Evolutionary conservation across 805 yeast species (phyloP).

Genomic region (Sporopachydermia quercuum): DNA sequence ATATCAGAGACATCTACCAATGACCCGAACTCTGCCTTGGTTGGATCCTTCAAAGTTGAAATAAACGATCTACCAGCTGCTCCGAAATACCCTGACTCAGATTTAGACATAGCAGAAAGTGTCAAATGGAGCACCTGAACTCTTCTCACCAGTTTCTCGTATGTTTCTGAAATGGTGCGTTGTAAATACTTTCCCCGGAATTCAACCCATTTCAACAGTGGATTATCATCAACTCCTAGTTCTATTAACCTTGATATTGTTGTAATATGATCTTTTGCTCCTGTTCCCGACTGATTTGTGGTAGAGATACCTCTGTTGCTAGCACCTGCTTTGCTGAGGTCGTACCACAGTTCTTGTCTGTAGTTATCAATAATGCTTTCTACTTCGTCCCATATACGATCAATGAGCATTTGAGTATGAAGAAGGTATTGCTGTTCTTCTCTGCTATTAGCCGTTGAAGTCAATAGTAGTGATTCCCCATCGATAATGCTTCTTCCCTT

Average conservation of each 20-base stretch:
- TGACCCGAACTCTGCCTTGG: constrained; percentile 9
- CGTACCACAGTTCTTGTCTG: constrained; percentile 37
- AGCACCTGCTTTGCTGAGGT: constrained; percentile 20
- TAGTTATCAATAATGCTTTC: constrained; percentile 39
- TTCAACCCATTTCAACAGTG: constrained; percentile 47
- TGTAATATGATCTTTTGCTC: constrained; percentile 9
- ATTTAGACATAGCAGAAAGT: constrained; percentile 18
- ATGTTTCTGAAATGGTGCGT: constrained; percentile 24
- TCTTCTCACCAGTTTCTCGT: constrained; percentile 25
- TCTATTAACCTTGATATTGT: constrained; percentile 41
- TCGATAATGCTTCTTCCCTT: constrained; percentile 26
- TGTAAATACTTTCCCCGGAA: constrained; percentile 29
- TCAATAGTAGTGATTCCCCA: constrained; percentile 10
- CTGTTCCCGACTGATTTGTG: neutral
- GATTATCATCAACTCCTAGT: constrained; percentile 48
- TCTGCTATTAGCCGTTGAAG: neutral
- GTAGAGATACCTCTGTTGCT: constrained; percentile 19
- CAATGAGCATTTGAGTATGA: constrained; percentile 25
- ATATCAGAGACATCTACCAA: constrained; percentile 21
- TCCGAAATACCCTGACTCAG: constrained; percentile 9
- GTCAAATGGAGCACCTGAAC: constrained; percentile 25
- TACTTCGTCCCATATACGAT: constrained; percentile 41
- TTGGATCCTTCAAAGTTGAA: constrained; percentile 15
- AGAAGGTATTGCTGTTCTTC: constrained; percentile 10
- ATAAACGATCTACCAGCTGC: constrained; percentile 10